A percentile compares a stretch with the other conserved stretches of the same genome.
Conservation (phyloP, 805 yeast species). For the Debaryomyces prosopidis region DNA sequence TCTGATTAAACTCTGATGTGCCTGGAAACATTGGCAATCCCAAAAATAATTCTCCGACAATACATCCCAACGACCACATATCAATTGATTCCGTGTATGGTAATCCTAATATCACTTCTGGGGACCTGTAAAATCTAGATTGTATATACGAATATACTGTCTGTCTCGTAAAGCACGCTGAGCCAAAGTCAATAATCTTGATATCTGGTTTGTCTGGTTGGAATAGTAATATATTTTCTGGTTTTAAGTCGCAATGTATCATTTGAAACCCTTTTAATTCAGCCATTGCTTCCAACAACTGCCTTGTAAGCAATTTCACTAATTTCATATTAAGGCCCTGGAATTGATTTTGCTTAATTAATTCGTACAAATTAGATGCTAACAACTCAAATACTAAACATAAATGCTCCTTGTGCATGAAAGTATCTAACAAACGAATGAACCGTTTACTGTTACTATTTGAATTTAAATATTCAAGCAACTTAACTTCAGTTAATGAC, state of each 20-base stretch:
- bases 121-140: slow-evolving; percentile 89
- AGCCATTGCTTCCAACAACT: slow-evolving; percentile 76
- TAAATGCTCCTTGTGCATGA: slow-evolving; percentile 87
- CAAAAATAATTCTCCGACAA: slow-evolving; percentile 83
- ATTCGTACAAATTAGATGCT: slow-evolving; percentile 84
- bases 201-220: slow-evolving; percentile 81
- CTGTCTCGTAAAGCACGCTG: slow-evolving; percentile 90
- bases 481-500: slow-evolving; percentile 84
- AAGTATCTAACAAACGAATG: slow-evolving; percentile 78
- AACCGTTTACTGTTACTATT: slow-evolving; percentile 70
- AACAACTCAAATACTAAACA: slow-evolving; percentile 91
- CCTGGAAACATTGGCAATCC: slow-evolving; percentile 97
- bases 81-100: slow-evolving; percentile 93
- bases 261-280: slow-evolving; percentile 79
- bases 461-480: slow-evolving; percentile 77
- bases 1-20: slow-evolving; percentile 87
- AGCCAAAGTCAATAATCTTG: slow-evolving; percentile 94
- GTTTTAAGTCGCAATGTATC: slow-evolving; percentile 96
- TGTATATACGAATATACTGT: slow-evolving; percentile 90
- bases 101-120: slow-evolving; percentile 88
- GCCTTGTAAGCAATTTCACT: slow-evolving; percentile 76
- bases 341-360: slow-evolving; percentile 89
- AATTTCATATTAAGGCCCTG: slow-evolving; percentile 82
- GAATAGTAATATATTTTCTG: slow-evolving; percentile 85
- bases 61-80: slow-evolving; percentile 97